Evolutionary conservation across 331 rosid genomes (phyloP).

Genomic region (Pyrus hybrid): DNA sequence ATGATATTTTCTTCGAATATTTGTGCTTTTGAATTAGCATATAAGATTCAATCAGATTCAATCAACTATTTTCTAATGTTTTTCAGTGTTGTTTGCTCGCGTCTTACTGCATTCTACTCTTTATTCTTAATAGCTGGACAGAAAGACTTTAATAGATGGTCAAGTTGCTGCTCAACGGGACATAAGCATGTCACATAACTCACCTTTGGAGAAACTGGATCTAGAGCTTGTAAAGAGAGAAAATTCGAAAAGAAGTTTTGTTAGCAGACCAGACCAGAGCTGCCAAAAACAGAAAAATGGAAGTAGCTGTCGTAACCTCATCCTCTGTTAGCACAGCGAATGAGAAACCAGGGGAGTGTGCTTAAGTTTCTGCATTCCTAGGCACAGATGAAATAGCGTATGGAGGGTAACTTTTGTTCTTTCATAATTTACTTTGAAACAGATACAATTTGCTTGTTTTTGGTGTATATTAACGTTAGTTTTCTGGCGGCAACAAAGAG

Average conservation of each 20-base stretch:
- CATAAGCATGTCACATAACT: slow-evolving; percentile 18
- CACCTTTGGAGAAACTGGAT: slow-evolving; percentile 48
- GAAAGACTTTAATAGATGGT: slow-evolving; percentile 17
- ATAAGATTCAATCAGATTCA: too few species aligned
- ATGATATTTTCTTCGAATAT: too few species aligned
- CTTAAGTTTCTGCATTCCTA: slow-evolving; percentile 15
- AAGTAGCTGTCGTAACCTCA: slow-evolving; percentile 23
- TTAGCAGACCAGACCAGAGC: slow-evolving; percentile 76
- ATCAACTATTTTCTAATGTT: not conserved
- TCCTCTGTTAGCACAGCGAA: slow-evolving; percentile 6
- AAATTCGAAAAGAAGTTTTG: slow-evolving; percentile 37
- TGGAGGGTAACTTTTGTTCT: not conserved
- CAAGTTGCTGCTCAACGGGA: slow-evolving; percentile 25
- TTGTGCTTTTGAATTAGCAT: too few species aligned
- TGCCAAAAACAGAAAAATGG: slow-evolving; percentile 43
- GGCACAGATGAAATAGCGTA: slow-evolving; percentile 6
- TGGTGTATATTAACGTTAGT: not conserved
- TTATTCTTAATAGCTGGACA: slow-evolving; percentile 35
- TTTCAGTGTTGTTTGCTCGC: not conserved
- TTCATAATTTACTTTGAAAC: not conserved
- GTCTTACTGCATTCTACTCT: slow-evolving; percentile 3
- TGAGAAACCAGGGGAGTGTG: not conserved
- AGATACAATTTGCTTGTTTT: not conserved
- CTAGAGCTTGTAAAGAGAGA: slow-evolving; percentile 61
- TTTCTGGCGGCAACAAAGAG: not conserved